Evolutionary conservation across 192 early-diverging fungal species (phyloP), one percentile per base, ranked within the genome.

Genomic region (Coemansia sp.): DNA sequence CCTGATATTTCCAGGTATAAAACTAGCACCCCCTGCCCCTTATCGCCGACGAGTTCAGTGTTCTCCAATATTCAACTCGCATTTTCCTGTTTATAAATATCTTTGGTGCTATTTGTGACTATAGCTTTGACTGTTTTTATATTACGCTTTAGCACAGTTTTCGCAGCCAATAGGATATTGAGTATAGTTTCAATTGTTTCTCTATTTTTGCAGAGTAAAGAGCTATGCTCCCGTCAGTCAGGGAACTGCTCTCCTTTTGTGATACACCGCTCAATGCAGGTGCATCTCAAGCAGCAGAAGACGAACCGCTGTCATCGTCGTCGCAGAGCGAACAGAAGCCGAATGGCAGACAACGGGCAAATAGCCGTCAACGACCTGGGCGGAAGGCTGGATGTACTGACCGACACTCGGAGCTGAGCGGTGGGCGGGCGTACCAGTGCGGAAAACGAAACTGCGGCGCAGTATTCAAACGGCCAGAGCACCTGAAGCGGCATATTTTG

Each of bases 401-500:
- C 61, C 70, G 66, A 12, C 68, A 64, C 58, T 61, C 74, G 61
- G 64, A 25, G 25, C 20, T 64, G n/a, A 58, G 56, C 24, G 69
- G 67, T 17, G 68, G 65, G 18, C 79, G 79, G n/a, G 76, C 83
- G 42, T 83, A 83, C 57, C 83, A 79, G 37, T 84, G 88, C 50
- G 86, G 87, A 20, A 48, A 75, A 40, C 68, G 84, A 44, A 80
- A 83, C 70, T 92, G 89, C 58, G 79, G 76, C 31, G 85, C 86
- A 31, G 73, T 84, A 47, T 95, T 95, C 74, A 86, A 88, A 60
- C 86, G 93, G 18, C 79, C 88, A 18, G 92, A 94, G 70, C 92
- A 95, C 64, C 85, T 94, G 58, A 87, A 86, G 37, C 90, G 93
- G 50, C 93, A 96, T 63, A 83, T 89, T 57, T 87, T 92, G 55